Evolutionary conservation across 2,329 filamentous ascomycete genomes (phyloP).

Genomic region (Diaporthe sp.): DNA sequence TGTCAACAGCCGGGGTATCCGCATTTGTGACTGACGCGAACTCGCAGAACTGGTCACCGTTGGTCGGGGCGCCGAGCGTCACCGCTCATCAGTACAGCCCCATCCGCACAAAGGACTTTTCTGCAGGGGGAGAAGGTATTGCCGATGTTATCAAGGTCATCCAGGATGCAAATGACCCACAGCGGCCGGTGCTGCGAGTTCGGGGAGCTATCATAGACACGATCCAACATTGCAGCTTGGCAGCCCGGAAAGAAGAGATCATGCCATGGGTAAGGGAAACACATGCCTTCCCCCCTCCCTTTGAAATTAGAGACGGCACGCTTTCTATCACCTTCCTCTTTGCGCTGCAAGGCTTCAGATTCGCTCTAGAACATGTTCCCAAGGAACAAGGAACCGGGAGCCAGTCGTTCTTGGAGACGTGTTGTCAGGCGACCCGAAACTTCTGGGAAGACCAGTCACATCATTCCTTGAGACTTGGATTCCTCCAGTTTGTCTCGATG

Average conservation of each 20-base stretch:
- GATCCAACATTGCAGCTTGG: background rate
- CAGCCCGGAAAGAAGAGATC: background rate
- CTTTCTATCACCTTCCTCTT: background rate
- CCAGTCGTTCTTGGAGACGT: background rate
- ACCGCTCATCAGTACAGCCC: background rate
- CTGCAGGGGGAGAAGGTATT: background rate
- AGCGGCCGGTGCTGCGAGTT: background rate
- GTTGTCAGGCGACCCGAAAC: background rate
- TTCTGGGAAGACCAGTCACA: background rate
- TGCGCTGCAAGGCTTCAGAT: background rate
- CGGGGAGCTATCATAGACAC: background rate
- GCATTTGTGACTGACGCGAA: background rate
- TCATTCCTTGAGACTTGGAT: background rate
- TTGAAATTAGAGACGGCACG: background rate
- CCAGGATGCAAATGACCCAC: background rate
- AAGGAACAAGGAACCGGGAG: background rate
- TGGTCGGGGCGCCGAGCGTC: background rate
- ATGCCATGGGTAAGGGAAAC: background rate
- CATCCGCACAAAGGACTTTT: background rate
- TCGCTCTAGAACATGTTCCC: background rate
- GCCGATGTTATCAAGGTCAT: background rate
- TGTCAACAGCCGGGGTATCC: background rate
- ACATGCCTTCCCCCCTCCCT: background rate
- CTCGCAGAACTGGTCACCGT: background rate
- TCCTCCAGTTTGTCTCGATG: background rate